Base-by-base conservation (phyloP, 2,329 filamentous ascomycete genomes). In the Scedosporium minutisporum region DNA sequence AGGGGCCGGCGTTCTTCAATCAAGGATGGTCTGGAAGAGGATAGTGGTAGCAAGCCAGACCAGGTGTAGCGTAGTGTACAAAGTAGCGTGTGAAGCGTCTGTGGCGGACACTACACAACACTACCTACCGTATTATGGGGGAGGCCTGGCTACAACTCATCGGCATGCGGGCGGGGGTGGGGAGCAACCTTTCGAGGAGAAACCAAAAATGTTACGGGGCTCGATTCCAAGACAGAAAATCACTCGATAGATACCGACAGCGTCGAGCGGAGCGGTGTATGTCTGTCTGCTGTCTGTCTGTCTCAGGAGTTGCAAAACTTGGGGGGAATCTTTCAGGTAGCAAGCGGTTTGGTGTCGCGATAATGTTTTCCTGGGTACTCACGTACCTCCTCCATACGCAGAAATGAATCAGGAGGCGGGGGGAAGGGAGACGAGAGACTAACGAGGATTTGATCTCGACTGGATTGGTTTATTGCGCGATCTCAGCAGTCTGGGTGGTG, bases 401-500 rank as follows among this genome's bases (percentile, higher is more conserved):
- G 29, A 33, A 33, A 33, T 33, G 29, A 33, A 33, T 33, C 29
- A 33, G 29, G 29, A 25, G 53, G 57, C 57, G 23, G 57, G 29
- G n/a, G 29, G 42, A 38, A 58, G 57, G 57, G 57, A 58, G 57
- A 38, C 29, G 57, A 46, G 38, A 41, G 44, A 21, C 44, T 21
- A 60, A 33, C 29, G 29, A 33, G 29, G 29, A 33, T 33, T 9
- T 2, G 6, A 33, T 33, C 29, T 33, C 29, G 5, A 33, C 29
- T 33, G 29, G 29, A 33, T 25, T 25, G 58, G 46, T 23, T 61
- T 53, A 55, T 61, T 61, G 60, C 29, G 60, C 60, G 38, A 55
- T 33, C 57, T 44, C 3, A 41, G 48, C 60, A 21, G 25, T 27
- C 29, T 61, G 60, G 57, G 60, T 61, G 60, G 60, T 61, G 60